A percentile compares a stretch with the other conserved stretches of the same genome.
These are phyloP conservation scores for Helminthosporium solani DNA, from an alignment of 2,329 filamentous ascomycete species.

Conservation along the genomic window DNA sequence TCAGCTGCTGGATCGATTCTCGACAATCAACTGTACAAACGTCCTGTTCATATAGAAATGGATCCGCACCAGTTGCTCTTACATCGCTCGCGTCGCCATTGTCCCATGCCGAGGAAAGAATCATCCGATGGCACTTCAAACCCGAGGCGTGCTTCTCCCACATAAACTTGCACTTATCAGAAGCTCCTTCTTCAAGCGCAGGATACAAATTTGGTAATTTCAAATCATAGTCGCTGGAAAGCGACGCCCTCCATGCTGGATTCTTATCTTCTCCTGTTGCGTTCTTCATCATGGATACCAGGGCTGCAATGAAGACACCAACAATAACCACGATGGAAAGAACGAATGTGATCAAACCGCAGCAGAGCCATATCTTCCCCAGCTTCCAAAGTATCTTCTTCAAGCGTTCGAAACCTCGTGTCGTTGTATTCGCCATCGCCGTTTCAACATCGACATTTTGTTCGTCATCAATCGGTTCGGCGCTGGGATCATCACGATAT, in stretches of 20 bases:
- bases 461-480: slow-evolving; percentile 5
- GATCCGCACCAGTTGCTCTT: slow-evolving; percentile 4
- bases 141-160: slow-evolving; percentile 5
- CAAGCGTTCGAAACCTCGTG: background rate
- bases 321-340: slow-evolving; percentile 6
- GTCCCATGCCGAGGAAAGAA: slow-evolving; percentile 13
- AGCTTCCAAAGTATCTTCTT: slow-evolving; percentile 2
- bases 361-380: slow-evolving; percentile 2
- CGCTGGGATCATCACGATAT: slow-evolving; percentile 14
- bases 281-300: background rate
- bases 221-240: slow-evolving; percentile 9
- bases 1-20: background rate
- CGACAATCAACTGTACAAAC: slow-evolving; percentile 7
- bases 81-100: slow-evolving; percentile 8
- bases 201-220: slow-evolving; percentile 13
- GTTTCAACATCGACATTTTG: background rate
- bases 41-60: slow-evolving; percentile 5
- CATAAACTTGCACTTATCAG: slow-evolving; percentile 2
- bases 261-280: slow-evolving; percentile 5
- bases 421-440: background rate
- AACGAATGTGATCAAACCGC: background rate
- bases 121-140: slow-evolving; percentile 10
- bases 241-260: slow-evolving; percentile 8
- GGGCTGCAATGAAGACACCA: background rate
- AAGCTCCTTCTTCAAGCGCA: slow-evolving; percentile 8